Base-by-base conservation (phyloP, 192 early-diverging fungal species). In the Piromyces sp. region DNA sequence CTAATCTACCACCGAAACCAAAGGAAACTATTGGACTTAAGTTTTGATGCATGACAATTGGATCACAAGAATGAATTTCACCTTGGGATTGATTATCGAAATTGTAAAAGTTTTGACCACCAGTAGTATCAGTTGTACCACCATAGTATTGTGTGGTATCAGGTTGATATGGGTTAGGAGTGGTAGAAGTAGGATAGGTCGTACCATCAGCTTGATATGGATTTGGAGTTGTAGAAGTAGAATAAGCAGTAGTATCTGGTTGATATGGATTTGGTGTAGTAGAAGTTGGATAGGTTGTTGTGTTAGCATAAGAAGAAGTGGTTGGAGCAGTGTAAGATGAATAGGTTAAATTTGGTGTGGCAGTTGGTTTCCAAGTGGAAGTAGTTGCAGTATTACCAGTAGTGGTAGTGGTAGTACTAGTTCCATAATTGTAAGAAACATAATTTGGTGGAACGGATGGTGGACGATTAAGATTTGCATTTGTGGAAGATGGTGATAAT, bases 1-100 rank as follows among this genome's bases (percentile, higher is more conserved):
- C 85, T n/a, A 94, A 83, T 79, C 88, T 86, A 30, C 93, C 93
- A 81, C 93, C 93, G 87, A 94, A 93, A n/a, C 93, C 93, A 85
- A 94, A 93, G 0, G 92, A 86, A 26, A 90, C 85, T 30, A 94
- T 80, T 5, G 93, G 93, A 30, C 87, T 68, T 68, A 68, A 68
- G 22, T 68, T 68, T 68, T 68, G 51, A 68, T 68, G 51, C 51
- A 68, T 68, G 9, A 68, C 51, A 68, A 68, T 68, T n/a, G 51
- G 51, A 68, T 68, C 51, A 9, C 26, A 68, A n/a, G 51, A 68
- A 68, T 68, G 51, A 26, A 68, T 68, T 68, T 68, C 51, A 11
- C 51, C 7, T 68, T 68, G 51, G 11, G 51, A 68, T 68, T 68
- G 51, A 68, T 68, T 68, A n/a, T 68, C 51, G 2, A 68, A 68